Evolutionary conservation across 2,329 filamentous ascomycete genomes (phyloP).

Genomic region (Bipolaris zeicola): DNA sequence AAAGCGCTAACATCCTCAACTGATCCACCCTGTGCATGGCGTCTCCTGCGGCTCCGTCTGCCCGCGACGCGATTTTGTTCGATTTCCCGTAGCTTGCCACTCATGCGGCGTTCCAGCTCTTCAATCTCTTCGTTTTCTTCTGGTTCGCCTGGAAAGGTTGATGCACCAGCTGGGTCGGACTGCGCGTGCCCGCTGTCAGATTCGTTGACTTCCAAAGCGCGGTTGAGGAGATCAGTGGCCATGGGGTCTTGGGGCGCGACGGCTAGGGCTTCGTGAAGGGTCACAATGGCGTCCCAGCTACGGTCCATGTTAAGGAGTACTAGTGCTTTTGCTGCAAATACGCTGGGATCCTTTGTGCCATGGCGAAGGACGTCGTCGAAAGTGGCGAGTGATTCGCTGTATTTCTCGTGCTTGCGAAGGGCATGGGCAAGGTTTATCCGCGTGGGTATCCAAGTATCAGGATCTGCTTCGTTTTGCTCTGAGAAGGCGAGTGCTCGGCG

Average conservation of each 20-base stretch:
- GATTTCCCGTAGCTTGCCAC: constrained; percentile 57
- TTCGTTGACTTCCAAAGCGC: constrained; percentile 61
- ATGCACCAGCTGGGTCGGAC: neutral
- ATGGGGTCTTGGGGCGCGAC: constrained; percentile 80
- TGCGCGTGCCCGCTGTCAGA: constrained; percentile 20
- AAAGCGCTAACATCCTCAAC: constrained; percentile 47
- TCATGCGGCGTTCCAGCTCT: constrained; percentile 62
- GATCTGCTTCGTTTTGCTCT: constrained; percentile 79
- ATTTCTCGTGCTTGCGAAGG: constrained; percentile 72
- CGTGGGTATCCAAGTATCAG: constrained; percentile 80
- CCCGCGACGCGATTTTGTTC: constrained; percentile 59
- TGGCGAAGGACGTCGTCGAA: constrained; percentile 88
- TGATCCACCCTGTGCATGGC: constrained; percentile 53
- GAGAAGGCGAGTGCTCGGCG: constrained; percentile 76
- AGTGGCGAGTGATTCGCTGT: constrained; percentile 73
- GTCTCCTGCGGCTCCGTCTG: constrained; percentile 56
- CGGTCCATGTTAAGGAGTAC: constrained; percentile 78
- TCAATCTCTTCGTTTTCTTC: constrained; percentile 46
- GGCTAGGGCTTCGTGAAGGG: constrained; percentile 83
- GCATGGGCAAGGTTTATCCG: constrained; percentile 90
- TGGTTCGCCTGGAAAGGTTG: constrained; percentile 7
- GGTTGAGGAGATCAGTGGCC: constrained; percentile 76
- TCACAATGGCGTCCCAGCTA: constrained; percentile 76
- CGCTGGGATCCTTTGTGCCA: constrained; percentile 76
- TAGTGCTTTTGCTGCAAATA: constrained; percentile 83